Evolutionary conservation across 192 early-diverging fungal species (phyloP), one percentile per base, ranked within the genome.

Genomic region (Coemansia sp.): DNA sequence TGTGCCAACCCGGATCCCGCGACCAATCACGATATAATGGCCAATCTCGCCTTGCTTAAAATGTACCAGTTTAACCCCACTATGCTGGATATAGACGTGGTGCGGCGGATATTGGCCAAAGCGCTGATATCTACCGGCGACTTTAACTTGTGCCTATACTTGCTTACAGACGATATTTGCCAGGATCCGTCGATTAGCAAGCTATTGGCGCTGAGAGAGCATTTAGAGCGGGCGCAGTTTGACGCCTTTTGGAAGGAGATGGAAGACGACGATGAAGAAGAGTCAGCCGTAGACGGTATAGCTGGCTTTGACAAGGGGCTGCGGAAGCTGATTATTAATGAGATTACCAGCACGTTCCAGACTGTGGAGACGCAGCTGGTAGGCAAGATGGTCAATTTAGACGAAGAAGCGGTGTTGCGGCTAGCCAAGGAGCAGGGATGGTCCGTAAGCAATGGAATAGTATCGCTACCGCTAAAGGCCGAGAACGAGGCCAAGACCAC

Each of bases 41-140:
- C 94, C 6, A 92, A 92, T 78, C 82, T 96, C 37, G 92, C 92
- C 45, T 81, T 94, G 30, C 82, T 96, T 45, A 96, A 96, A 67
- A 82, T 96, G 78, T 91, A 94, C 80, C 94, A 96, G 69, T 96
- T 96, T 81, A 94, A 94, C 70, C 86, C 88, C 7, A 69, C 86
- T 28, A 80, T 86, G 65, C 64, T 83, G 50, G 91, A 90, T 66
- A 79, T 84, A 15, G 74, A 81, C 51, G 81, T 87, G 19, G 80
- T 93, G 50, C 79, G 72, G 65, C 84, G 84, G 55, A 88, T 94
- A 53, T 81, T 94, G 54, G 80, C 81, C 53, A 92, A 94, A 63
- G 85, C 91, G 26, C 74, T 94, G 38, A 91, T 87, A 11, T 89
- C 90, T 37, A 74, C 91, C 41, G 84, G 90, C 16, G 93, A 94